Conservation (phyloP, 2,329 filamentous ascomycete genomes). For the Aspergillus puulaauensis region DNA sequence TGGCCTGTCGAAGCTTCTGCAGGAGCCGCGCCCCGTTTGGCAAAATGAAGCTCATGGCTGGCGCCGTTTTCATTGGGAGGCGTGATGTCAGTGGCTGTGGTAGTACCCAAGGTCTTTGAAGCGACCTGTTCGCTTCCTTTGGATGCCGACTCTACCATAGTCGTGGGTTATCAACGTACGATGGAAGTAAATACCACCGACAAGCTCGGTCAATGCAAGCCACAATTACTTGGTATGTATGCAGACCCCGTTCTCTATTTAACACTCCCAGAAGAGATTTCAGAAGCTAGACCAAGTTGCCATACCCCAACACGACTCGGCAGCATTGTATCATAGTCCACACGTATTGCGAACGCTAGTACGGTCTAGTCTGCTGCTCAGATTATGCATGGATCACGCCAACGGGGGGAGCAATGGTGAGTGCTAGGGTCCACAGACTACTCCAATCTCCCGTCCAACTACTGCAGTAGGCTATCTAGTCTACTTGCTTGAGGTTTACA, state of each 20-base stretch:
- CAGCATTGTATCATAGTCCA: background rate
- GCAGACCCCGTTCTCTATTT: background rate
- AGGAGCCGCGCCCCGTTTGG: constrained; percentile 18
- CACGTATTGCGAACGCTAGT: background rate
- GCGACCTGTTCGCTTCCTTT: background rate
- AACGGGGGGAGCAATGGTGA: background rate
- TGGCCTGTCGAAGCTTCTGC: constrained; percentile 10
- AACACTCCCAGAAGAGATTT: background rate
- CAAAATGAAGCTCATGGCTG: constrained; percentile 20
- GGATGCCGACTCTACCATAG: background rate
- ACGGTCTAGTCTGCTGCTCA: background rate
- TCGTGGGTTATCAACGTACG: background rate
- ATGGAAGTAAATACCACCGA: background rate
- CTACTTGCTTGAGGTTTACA: too few species aligned
- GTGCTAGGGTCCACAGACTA: background rate
- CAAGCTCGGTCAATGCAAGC: background rate
- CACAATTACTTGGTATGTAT: background rate
- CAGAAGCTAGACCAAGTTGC: background rate
- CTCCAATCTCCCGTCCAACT: too few species aligned
- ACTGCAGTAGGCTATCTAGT: too few species aligned
- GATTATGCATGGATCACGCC: background rate
- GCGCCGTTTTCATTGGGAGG: background rate
- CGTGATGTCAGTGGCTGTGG: background rate
- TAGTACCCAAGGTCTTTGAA: background rate
- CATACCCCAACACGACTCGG: background rate